Base-by-base conservation (phyloP, 441 rosid species). In the Brassica balearica region DNA sequence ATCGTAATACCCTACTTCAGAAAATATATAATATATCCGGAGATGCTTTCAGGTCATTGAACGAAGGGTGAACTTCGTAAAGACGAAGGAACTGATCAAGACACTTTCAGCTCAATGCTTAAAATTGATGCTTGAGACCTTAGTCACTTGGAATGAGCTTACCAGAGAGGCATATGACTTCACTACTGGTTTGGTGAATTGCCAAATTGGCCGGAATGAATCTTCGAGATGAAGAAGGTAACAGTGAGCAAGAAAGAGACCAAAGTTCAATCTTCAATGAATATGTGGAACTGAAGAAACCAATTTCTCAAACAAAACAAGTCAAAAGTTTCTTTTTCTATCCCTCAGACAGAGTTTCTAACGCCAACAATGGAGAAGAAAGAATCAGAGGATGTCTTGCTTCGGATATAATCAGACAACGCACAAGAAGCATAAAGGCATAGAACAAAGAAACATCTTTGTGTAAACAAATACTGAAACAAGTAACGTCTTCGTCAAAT, bases 221-320 rank as follows among this genome's bases (percentile, higher is more conserved):
- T 43, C 36, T 68, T 68, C 17, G n/a, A 59, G 46, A 68, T 68
- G 43, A 38, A 41, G 51, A 29, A 36, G 46, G 66, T 41, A 75
- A 17, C 22, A 56, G 63, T 27, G 76, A n/a, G 36, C 62, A 60
- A 23, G 8, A 68, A 62, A 46, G 41, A 72, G 12, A 71, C 55
- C 55, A 71, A 69, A 65, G 36, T 23, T 46, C 5, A 17, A 9
- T 12, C 22, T 53, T 36, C 6, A 65, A 34, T 20, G 55, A 63
- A 14, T 74, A 14, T 23, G 2, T 64, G 61, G 19, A 71, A 65
- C 76, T 38, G 29, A 56, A 46, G 55, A 67, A 20, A 6, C 6
- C n/a, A 4, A 69, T 4, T 41, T 51, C 17, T 62, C 0, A 48
- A 56, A 38, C 48, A 29, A 27, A n/a, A 17, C 1, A 60, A 29